Evolutionary conservation across 495 filamentous ascomycete genomes (phyloP).

Genomic region (Thozetella sp.): DNA sequence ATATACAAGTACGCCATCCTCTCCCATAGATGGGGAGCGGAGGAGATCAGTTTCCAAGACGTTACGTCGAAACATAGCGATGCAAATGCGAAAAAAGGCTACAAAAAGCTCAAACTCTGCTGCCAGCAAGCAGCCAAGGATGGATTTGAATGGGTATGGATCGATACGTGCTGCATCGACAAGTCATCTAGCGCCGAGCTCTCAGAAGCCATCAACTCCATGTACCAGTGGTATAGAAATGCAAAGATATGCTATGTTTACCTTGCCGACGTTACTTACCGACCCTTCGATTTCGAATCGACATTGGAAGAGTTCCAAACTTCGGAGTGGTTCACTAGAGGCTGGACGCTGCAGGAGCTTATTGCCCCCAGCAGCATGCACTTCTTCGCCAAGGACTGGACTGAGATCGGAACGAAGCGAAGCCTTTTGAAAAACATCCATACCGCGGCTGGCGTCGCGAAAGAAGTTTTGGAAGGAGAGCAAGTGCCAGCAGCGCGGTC

Average conservation of each 20-base stretch:
- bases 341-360: conserved; percentile 35
- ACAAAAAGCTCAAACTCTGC: neutral
- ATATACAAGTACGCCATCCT: neutral
- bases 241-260: conserved; percentile 20
- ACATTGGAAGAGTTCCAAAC: conserved; percentile 7
- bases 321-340: conserved; percentile 35
- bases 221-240: conserved; percentile 23
- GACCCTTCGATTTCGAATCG: neutral
- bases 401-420: conserved; percentile 10
- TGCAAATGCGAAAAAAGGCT: neutral
- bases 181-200: conserved; percentile 38
- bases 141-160: neutral
- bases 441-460: neutral
- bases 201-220: conserved; percentile 36
- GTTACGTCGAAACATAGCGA: neutral
- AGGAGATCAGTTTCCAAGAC: neutral
- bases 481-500: conserved; percentile 6
- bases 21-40: neutral
- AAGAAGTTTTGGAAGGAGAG: neutral
- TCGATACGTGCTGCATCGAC: conserved; percentile 27
- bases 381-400: conserved; percentile 18
- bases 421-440: neutral
- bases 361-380: conserved; percentile 19
- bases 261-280: conserved; percentile 7
- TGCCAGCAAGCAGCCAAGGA: neutral